Conservation (phyloP, 495 filamentous ascomycete genomes). For the Penicillium desertorum region DNA sequence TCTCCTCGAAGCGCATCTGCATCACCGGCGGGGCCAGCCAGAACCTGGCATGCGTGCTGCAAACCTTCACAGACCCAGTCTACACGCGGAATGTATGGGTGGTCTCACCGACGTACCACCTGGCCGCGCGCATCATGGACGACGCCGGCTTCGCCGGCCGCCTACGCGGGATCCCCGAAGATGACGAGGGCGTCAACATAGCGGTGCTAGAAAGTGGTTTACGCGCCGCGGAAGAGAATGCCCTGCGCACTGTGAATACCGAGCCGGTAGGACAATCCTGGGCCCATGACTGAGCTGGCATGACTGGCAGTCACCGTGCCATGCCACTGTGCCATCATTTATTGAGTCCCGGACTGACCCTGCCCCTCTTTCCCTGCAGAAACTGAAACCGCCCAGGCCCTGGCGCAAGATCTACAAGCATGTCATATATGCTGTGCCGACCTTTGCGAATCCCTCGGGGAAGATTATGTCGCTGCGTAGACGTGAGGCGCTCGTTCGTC, state of each 20-base stretch:
- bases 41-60: slow-evolving; percentile 68
- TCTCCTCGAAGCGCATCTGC: slow-evolving; percentile 61
- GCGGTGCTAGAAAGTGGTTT: slow-evolving; percentile 52
- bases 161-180: slow-evolving; percentile 67
- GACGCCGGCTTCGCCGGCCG: slow-evolving; percentile 67
- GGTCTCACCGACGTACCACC: slow-evolving; percentile 75
- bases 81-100: slow-evolving; percentile 78
- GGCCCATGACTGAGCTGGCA: slow-evolving; percentile 1
- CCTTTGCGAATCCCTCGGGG: slow-evolving; percentile 77
- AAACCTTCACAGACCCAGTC: slow-evolving; percentile 72
- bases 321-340: slow-evolving; percentile 1
- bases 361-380: slow-evolving; percentile 24
- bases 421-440: slow-evolving; percentile 80
- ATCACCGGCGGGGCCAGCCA: slow-evolving; percentile 82
- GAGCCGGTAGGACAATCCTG: slow-evolving; percentile 38
- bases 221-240: slow-evolving; percentile 37
- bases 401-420: slow-evolving; percentile 74
- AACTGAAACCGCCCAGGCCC: slow-evolving; percentile 41
- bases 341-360: slow-evolving; percentile 14
- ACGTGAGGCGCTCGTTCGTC: slow-evolving; percentile 58
- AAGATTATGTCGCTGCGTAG: slow-evolving; percentile 66
- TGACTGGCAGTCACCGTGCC: not conserved
- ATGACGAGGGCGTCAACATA: slow-evolving; percentile 71
- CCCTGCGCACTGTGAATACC: slow-evolving; percentile 28
- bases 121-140: slow-evolving; percentile 75